Evolutionary conservation across 805 yeast species (phyloP), one percentile per base, ranked within the genome.

Genomic region (Pichia nakasei): DNA sequence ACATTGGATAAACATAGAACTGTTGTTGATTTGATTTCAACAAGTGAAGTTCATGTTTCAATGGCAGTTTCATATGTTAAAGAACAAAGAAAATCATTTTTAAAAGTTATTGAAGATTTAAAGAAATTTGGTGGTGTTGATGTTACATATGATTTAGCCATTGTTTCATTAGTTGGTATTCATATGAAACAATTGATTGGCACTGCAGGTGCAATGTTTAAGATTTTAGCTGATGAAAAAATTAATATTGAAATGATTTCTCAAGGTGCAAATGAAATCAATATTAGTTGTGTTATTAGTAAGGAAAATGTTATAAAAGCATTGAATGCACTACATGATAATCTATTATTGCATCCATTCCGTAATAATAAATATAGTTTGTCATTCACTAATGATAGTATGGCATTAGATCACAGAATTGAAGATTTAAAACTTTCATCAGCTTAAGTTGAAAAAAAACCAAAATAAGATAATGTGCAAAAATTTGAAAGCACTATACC

Each of bases 241-340:
- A 83, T 93, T 59, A 93, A 93, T 66, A 87, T 93, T 54, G 98
- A 93, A 65, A 93, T 93, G 98, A 93, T 93, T 65, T 78, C 88
- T 46, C 98, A 93, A 72, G 98, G 98, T 56, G 96, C 97, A 18
- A 91, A 91, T 58, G 98, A 93, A 66, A 93, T 93, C 58, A 93
- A 93, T 63, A 93, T 93, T 42, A 45, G 47, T n/a, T 94, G 97
- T 51, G 98, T 93, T 42, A 87, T 93, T 49, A 85, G 84, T 51
- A 87, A 85, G 52, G 67, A 68, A 44, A 93, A 93, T 58, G 80
- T 94, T 13, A 66, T 86, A 26, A 84, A 85, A 61, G 97, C 97
- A 4, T 71, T 93, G 52, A 80, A 80, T 59, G 82, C 88, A 5
- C 79, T 93, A 46, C 98, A 93, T 60, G 82, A 81, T 37, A 79